Evolutionary conservation across 345 rosid species (phyloP), one percentile per base, ranked within the genome.

Genomic region (Eucalyptus globulus): DNA sequence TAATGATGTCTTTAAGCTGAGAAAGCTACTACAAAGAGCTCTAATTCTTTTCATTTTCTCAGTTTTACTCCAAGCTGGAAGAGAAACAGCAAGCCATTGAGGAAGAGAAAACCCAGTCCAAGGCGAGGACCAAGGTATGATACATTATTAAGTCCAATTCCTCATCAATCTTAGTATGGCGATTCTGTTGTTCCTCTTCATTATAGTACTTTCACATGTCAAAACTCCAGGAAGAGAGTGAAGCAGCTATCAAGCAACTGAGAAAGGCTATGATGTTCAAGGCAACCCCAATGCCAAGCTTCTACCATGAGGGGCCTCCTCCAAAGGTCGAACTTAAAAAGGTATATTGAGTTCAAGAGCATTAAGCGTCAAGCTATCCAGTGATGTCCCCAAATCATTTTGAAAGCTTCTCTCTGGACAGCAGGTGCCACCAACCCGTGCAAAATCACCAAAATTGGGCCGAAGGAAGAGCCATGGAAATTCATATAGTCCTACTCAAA

Each of bases 221-320:
- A 13, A 76, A 76, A 76, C 47, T 40, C 85, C 88, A 96, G 99
- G 99, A 97, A 93, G 99, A 98, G 93, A 96, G 93, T 94, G 97
- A 97, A 80, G 97, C 98, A 76, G 98, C 96, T 15, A 92, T 98
- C 87, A 96, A 95, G 92, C 97, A 95, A 91, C 96, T 98, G 88
- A 94, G 99, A 89, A 98, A 92, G 95, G 92, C 56, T 94, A 92
- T 98, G 95, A 93, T 90, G 58, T 86, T 94, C 87, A 98, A 92
- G 93, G 99, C 99, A 67, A 96, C 96, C 54, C 99, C 99, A 5
- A 95, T 98, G 67, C 99, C 99, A 6, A 95, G 91, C 93, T 98
- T 98, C 93, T 97, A 98, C 94, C 94, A 98, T 29, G 99, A 96
- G 88, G 93, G 92, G 3, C 97, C 99, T 89, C 98, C 99, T 34